Evolutionary conservation across 129 eudicot genomes (phyloP).

Genomic region (Arctium minus): DNA sequence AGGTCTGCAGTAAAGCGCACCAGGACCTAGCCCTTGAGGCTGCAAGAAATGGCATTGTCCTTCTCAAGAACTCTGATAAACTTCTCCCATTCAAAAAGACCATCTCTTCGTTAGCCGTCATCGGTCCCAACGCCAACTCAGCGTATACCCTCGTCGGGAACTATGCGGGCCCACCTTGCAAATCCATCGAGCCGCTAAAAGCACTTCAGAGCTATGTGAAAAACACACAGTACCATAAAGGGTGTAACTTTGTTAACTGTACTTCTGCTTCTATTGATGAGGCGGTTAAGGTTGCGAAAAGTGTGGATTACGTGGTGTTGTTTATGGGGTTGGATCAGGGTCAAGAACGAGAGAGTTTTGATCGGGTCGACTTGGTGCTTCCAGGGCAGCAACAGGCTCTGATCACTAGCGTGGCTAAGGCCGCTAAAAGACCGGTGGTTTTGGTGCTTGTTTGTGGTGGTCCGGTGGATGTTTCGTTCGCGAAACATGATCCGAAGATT

Average conservation of each 20-base stretch:
- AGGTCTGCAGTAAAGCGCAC: constrained; percentile 71
- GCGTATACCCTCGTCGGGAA: constrained; percentile 70
- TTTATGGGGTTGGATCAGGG: constrained; percentile 94
- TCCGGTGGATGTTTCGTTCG: constrained; percentile 83
- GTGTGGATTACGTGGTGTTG: constrained; percentile 70
- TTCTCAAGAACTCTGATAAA: constrained; percentile 67
- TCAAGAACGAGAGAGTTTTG: constrained; percentile 72
- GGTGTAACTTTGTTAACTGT: constrained; percentile 68
- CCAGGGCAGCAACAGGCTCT: constrained; percentile 77
- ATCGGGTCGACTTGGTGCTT: constrained; percentile 60
- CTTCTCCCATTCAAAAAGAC: constrained; percentile 77
- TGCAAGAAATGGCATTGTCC: constrained; percentile 82
- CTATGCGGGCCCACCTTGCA: constrained; percentile 92
- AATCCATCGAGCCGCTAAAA: constrained; percentile 43
- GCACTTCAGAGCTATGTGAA: constrained; percentile 51
- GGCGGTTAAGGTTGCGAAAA: constrained; percentile 52
- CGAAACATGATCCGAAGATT: constrained; percentile 67
- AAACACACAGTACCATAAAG: constrained; percentile 37
- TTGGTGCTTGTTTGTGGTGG: constrained; percentile 89
- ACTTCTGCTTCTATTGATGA: constrained; percentile 36
- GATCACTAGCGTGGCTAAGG: constrained; percentile 57
- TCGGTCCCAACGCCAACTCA: constrained; percentile 81
- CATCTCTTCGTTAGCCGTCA: constrained; percentile 62
- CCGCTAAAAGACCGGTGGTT: constrained; percentile 67
- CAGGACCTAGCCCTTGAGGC: constrained; percentile 82